These are phyloP conservation scores for Pseudozyma tsukubaensis DNA, from an alignment of 1,284 basidiomycete species.

Conservation along the genomic window DNA sequence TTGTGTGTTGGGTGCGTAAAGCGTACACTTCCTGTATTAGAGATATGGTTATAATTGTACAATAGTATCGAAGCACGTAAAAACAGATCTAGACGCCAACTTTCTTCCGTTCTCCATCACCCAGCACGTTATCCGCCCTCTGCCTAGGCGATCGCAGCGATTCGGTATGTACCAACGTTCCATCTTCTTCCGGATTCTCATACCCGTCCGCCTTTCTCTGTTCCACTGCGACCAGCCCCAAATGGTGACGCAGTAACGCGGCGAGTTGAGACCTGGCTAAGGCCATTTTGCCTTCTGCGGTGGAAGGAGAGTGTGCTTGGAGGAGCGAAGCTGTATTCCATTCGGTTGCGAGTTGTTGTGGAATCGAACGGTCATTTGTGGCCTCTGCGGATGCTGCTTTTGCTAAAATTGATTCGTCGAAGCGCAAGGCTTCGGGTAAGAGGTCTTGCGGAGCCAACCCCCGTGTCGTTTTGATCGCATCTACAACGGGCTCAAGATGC, in stretches of 20 bases:
- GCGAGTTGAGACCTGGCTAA: slow-evolving; percentile 41
- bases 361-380: slow-evolving; percentile 14
- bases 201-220: slow-evolving; percentile 24
- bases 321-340: slow-evolving; percentile 29
- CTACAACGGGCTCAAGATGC: slow-evolving; percentile 26
- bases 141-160: slow-evolving; percentile 17
- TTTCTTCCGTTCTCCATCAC: slow-evolving; percentile 37
- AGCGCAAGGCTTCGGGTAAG: slow-evolving; percentile 20
- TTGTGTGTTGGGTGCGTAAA: too few relatives aligned
- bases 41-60: slow-evolving; percentile 5
- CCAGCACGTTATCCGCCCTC: slow-evolving; percentile 27
- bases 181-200: slow-evolving; percentile 24
- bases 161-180: slow-evolving; percentile 24
- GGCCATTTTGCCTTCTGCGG: neutral
- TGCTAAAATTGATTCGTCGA: neutral
- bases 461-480: slow-evolving; percentile 8
- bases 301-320: neutral
- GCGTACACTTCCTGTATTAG: too few relatives aligned
- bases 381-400: neutral
- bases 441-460: slow-evolving; percentile 28
- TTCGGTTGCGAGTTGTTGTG: slow-evolving; percentile 24
- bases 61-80: neutral
- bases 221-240: slow-evolving; percentile 21
- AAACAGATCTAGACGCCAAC: slow-evolving; percentile 16
- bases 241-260: slow-evolving; percentile 27